phyloP scores from a whole-genome alignment of 2,329 filamentous ascomycete species.

The Leptographium procerum region DNA sequence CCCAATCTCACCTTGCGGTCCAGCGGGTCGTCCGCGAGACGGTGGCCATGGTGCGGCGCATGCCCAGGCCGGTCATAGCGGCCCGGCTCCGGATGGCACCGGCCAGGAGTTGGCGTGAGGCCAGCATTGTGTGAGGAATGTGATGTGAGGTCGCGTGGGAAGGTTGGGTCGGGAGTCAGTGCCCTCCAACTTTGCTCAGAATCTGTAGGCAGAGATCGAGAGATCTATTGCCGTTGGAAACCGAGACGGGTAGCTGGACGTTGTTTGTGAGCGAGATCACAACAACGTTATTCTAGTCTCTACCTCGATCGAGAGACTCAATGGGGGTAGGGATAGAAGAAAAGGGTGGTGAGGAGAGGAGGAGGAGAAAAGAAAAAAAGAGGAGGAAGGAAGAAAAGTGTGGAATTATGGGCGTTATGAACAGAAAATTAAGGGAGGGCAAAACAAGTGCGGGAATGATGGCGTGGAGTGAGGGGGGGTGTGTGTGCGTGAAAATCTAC shows the following conservation, averaged over 20 bases:
- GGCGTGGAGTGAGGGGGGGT: slow-evolving; percentile 16
- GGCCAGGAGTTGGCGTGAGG: slow-evolving; percentile 60
- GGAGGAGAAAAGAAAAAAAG: slow-evolving; percentile 3
- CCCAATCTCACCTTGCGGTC: slow-evolving; percentile 61
- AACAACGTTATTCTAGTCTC: background rate
- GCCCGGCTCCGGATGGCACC: slow-evolving; percentile 49
- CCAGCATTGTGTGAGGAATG: slow-evolving; percentile 46
- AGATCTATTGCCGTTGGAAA: background rate
- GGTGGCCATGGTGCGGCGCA: slow-evolving; percentile 67
- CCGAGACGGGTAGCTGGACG: background rate
- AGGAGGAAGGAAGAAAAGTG: slow-evolving; percentile 4
- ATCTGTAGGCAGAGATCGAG: background rate
- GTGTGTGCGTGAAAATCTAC: slow-evolving; percentile 19
- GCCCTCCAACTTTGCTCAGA: background rate
- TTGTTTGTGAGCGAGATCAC: background rate
- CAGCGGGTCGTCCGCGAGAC: slow-evolving; percentile 73
- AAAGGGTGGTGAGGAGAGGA: background rate
- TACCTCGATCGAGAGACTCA: background rate
- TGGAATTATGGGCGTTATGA: slow-evolving; percentile 6
- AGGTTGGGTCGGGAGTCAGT: background rate
- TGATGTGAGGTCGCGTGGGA: slow-evolving; percentile 1
- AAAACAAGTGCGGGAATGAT: slow-evolving; percentile 7
- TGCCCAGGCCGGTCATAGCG: slow-evolving; percentile 44
- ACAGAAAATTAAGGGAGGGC: slow-evolving; percentile 7
- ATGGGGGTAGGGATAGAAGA: background rate